Percentiles rank a stretch among this genome's conserved stretches.
These are phyloP conservation scores for Monilinia fructigena DNA, from an alignment of 2,329 filamentous ascomycete genomes.

Conservation along the genomic window DNA sequence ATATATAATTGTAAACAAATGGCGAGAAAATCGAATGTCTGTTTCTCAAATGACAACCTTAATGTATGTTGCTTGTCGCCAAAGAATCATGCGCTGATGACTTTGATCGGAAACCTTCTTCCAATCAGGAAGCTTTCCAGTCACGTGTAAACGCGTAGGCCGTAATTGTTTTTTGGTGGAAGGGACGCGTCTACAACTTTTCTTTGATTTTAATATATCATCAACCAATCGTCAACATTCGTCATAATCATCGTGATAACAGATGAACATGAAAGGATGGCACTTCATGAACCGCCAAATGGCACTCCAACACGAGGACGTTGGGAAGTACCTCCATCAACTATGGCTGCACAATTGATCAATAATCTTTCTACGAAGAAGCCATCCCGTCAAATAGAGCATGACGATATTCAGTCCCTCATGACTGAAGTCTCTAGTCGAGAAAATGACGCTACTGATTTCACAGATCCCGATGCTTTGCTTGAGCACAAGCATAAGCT, in stretches of 20 bases:
- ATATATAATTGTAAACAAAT: not conserved
- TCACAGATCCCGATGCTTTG: slow-evolving; percentile 58
- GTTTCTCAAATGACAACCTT: not conserved
- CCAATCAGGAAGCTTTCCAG: not conserved
- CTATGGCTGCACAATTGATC: slow-evolving; percentile 83
- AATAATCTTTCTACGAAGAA: slow-evolving; percentile 70
- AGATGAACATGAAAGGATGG: slow-evolving; percentile 35
- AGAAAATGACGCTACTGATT: slow-evolving; percentile 53
- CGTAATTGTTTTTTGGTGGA: not conserved
- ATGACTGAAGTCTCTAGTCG: slow-evolving; percentile 58
- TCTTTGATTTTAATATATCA: not conserved
- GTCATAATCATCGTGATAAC: too few species aligned
- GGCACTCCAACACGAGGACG: slow-evolving; percentile 24
- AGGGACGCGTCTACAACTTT: slow-evolving; percentile 18
- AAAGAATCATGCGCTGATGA: not conserved
- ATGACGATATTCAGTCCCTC: slow-evolving; percentile 72
- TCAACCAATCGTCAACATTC: slow-evolving; percentile 3
- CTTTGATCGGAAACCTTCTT: not conserved
- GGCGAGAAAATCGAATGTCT: not conserved
- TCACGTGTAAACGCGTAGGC: slow-evolving; percentile 11
- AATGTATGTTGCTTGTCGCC: not conserved
- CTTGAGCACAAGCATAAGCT: slow-evolving; percentile 79
- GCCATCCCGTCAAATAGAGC: slow-evolving; percentile 62
- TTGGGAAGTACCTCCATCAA: slow-evolving; percentile 62
- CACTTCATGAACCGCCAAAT: slow-evolving; percentile 25